Percentiles rank a stretch among this genome's conserved stretches.
Evolutionary conservation across 2,329 filamentous ascomycete species (phyloP).

Genomic region (Diaporthe nobilis): DNA sequence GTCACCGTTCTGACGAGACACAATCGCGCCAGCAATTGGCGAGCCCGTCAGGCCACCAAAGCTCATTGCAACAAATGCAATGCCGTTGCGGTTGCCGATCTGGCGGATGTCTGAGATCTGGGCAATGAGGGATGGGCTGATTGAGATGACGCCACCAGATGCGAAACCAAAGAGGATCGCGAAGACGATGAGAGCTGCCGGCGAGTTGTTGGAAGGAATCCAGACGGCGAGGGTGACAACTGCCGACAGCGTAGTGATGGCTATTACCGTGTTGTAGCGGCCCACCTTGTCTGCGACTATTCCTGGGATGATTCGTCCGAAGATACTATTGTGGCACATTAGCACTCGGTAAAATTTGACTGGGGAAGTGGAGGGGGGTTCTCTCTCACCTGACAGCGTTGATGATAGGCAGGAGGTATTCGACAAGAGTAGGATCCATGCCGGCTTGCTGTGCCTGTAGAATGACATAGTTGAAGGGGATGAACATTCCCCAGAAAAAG

Average conservation of each 20-base stretch:
- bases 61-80: conserved; percentile 68
- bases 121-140: conserved; percentile 70
- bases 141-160: conserved; percentile 73
- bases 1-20: conserved; percentile 57
- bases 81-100: conserved; percentile 72
- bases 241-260: conserved; percentile 60
- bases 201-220: conserved; percentile 56
- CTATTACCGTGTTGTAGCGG: conserved; percentile 59
- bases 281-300: conserved; percentile 59
- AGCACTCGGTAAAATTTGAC: neutral
- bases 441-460: conserved; percentile 62
- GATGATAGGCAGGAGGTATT: conserved; percentile 70
- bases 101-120: conserved; percentile 73
- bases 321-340: conserved; percentile 54
- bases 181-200: conserved; percentile 72
- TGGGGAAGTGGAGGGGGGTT: neutral
- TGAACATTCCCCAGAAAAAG: conserved; percentile 69
- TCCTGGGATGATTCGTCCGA: conserved; percentile 67
- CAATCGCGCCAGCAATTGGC: conserved; percentile 69
- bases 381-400: conserved; percentile 62
- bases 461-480: conserved; percentile 68
- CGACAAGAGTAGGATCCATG: conserved; percentile 57
- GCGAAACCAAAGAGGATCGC: conserved; percentile 75
- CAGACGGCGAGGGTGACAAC: conserved; percentile 58
- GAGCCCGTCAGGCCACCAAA: conserved; percentile 70